phyloP scores from a whole-genome alignment of 2,329 filamentous ascomycete genomes.

The Blastomyces percursus region DNA sequence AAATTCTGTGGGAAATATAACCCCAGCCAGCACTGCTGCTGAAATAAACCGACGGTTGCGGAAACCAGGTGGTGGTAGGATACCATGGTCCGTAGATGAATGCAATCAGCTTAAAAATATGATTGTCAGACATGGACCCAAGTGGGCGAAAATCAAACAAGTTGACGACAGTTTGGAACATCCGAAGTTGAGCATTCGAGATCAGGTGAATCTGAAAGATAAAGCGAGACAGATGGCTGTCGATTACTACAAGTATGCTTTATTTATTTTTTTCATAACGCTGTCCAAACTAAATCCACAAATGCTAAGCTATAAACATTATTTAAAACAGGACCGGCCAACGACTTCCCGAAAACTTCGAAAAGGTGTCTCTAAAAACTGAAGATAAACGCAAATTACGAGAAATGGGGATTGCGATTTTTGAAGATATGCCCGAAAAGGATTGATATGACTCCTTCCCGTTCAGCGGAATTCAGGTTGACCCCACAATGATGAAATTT shows the following conservation, averaged over 20 bases:
- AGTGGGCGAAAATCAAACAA: slow-evolving; percentile 39
- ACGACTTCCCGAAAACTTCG: slow-evolving; percentile 35
- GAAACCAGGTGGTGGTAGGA: slow-evolving; percentile 1
- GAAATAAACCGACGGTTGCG: background rate
- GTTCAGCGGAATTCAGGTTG: background rate
- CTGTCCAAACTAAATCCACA: background rate
- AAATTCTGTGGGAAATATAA: background rate
- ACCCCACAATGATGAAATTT: background rate
- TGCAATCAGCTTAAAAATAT: slow-evolving; percentile 37
- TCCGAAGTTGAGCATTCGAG: slow-evolving; percentile 28
- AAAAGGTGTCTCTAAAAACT: slow-evolving; percentile 30
- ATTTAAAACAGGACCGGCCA: slow-evolving; percentile 19
- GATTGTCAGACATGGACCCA: slow-evolving; percentile 37
- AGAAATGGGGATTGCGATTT: slow-evolving; percentile 6
- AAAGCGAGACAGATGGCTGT: slow-evolving; percentile 45
- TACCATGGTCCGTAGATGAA: slow-evolving; percentile 31
- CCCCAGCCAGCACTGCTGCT: background rate
- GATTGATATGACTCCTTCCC: background rate
- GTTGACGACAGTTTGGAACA: slow-evolving; percentile 22
- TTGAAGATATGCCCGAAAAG: background rate
- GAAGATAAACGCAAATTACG: slow-evolving; percentile 6
- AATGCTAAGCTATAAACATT: background rate
- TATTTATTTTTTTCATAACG: background rate
- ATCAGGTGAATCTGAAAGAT: slow-evolving; percentile 46
- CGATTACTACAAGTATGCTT: slow-evolving; percentile 33